A percentile compares a stretch with the other conserved stretches of the same genome.
These are phyloP conservation scores for Diaporthe australafricana DNA, from an alignment of 2,329 filamentous ascomycete genomes.

Conservation along the genomic window DNA sequence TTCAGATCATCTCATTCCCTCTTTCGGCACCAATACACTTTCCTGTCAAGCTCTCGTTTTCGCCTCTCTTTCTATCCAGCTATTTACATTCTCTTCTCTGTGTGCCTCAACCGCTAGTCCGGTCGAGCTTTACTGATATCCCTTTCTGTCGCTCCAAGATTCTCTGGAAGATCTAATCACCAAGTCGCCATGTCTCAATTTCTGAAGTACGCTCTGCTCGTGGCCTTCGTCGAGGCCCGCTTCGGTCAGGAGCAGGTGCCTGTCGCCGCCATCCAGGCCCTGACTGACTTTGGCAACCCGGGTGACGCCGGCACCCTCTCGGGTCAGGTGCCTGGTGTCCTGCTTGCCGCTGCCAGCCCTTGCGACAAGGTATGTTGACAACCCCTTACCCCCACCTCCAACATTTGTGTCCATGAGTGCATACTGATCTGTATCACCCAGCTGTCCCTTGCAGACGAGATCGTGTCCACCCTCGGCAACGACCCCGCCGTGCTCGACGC, in stretches of 20 bases:
- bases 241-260: slow-evolving; percentile 74
- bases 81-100: slow-evolving; percentile 32
- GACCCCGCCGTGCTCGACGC: slow-evolving; percentile 69
- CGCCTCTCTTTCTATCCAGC: slow-evolving; percentile 4
- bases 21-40: neutral
- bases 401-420: slow-evolving; percentile 39
- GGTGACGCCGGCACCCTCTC: slow-evolving; percentile 73
- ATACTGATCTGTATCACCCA: slow-evolving; percentile 41
- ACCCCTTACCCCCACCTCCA: neutral
- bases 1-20: neutral
- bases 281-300: slow-evolving; percentile 64
- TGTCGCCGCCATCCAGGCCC: slow-evolving; percentile 63
- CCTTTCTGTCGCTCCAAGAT: neutral
- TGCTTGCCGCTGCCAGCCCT: slow-evolving; percentile 72
- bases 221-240: slow-evolving; percentile 59
- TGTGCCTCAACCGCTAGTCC: slow-evolving; percentile 30
- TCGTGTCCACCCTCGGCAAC: slow-evolving; percentile 70
- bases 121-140: slow-evolving; percentile 23
- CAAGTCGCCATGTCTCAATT: slow-evolving; percentile 31
- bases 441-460: slow-evolving; percentile 73
- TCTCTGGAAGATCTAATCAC: slow-evolving; percentile 23
- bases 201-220: slow-evolving; percentile 50
- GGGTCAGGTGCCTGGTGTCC: slow-evolving; percentile 68
- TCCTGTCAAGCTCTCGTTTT: slow-evolving; percentile 4
- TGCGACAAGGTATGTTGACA: slow-evolving; percentile 64